A percentile compares a stretch with the other conserved stretches of the same genome.
Conservation (phyloP, 1,284 basidiomycete species). For the Microbotryum intermedium region DNA sequence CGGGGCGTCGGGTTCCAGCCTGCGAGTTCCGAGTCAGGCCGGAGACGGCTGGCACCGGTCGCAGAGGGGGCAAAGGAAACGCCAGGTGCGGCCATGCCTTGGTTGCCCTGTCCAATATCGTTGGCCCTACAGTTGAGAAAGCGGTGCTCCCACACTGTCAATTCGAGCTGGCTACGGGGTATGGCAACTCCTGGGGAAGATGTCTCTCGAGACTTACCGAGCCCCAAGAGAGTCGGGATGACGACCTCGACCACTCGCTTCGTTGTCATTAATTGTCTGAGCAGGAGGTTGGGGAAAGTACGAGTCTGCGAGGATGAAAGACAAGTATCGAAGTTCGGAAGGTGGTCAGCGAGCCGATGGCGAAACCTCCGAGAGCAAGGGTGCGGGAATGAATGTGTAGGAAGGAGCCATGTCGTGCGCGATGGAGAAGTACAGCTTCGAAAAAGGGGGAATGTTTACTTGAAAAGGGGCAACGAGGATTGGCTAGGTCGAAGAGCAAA, state of each 20-base stretch:
- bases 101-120: slow-evolving; percentile 12
- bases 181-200: neutral
- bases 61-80: slow-evolving; percentile 23
- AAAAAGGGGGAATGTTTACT: too few relatives aligned
- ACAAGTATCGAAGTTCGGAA: too few relatives aligned
- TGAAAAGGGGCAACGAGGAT: too few relatives aligned
- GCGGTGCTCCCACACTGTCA: neutral
- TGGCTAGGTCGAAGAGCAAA: too few relatives aligned
- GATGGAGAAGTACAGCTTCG: too few relatives aligned
- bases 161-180: neutral
- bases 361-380: too few relatives aligned
- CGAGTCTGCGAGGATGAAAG: slow-evolving; percentile 8
- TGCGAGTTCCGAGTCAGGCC: slow-evolving; percentile 13
- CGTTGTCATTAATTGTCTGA: slow-evolving; percentile 7
- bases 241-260: slow-evolving; percentile 14
- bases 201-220: slow-evolving; percentile 1
- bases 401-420: too few relatives aligned
- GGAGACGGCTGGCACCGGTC: neutral
- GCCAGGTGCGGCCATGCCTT: slow-evolving; percentile 20
- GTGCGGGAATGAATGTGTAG: too few relatives aligned
- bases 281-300: slow-evolving; percentile 26
- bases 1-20: slow-evolving; percentile 21
- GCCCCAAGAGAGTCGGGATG: slow-evolving; percentile 24
- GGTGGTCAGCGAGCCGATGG: too few relatives aligned
- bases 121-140: slow-evolving; percentile 2